Evolutionary conservation across 1,284 basidiomycete genomes (phyloP), one percentile per base, ranked within the genome.

Genomic region (Ceratobasidium sp.): DNA sequence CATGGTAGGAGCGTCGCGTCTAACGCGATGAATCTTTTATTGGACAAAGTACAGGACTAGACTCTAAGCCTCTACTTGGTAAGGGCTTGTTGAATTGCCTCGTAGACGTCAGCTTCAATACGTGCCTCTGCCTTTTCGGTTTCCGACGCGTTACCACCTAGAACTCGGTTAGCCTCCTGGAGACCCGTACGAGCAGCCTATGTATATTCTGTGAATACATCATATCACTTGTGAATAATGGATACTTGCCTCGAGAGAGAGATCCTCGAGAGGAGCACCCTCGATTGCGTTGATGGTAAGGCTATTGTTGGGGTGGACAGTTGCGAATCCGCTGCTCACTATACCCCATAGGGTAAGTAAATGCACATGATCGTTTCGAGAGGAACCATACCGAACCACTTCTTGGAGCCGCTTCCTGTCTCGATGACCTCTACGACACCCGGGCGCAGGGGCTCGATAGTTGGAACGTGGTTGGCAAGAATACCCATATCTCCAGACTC

Each of bases 401-500:
- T 98, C 86, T 95, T 95, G 70, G 89, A 86, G 54, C 83, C 79
- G 74, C 87, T 89, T 69, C 82, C 83, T 22, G 87, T 82, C 82
- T 96, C 94, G 73, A 97, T 87, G 73, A 98, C 91, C 82, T 98
- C 95, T 69, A 98, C 84, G 72, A 98, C 85, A 79, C 95, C 96
- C 55, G 96, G 90, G 78, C 93, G 91, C 70, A 98, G 85, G 64
- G 95, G 86, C 81, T 98, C 95, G 72, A 98, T 91, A 34, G 93
- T 91, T 50, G 95, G 89, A 71, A 97, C 94, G 82, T 98, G 95
- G 85, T 96, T 96, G 75, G 96, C 93, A 73, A 98, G 88, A 77
- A 98, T 92, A 85, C 96, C 95, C 94, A 98, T 97, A 80, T 97
- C 95, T 80, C 95, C 96, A n/a, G 93, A 90, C 69, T 89, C 91